Percentiles rank a stretch among this genome's conserved stretches.
Evolutionary conservation across 176 grass and related monocot genomes (phyloP).

Genomic region (Olyra latifolia): DNA sequence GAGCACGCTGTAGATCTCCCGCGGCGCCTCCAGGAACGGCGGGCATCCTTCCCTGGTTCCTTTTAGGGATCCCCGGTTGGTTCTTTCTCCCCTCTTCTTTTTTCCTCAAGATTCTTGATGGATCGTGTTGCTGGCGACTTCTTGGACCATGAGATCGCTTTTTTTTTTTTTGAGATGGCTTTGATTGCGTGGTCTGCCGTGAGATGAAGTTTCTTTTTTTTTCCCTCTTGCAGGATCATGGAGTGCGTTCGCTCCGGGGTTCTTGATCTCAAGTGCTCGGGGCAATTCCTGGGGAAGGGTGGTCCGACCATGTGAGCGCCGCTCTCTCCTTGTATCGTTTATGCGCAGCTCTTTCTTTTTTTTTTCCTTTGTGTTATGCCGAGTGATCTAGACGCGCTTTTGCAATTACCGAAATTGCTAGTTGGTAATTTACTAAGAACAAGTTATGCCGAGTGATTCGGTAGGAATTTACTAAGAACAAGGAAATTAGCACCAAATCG

Average conservation of each 20-base stretch:
- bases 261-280: constrained; percentile 13
- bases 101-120: not conserved
- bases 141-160: not conserved
- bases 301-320: constrained; percentile 30
- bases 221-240: constrained; percentile 26
- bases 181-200: not conserved
- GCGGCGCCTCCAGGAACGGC: not conserved
- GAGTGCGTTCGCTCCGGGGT: constrained; percentile 33
- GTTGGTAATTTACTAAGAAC: not conserved
- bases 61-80: not conserved
- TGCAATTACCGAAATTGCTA: not conserved
- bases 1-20: constrained; percentile 14
- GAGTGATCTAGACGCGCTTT: not conserved
- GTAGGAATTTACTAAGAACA: not conserved
- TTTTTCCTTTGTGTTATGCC: not conserved
- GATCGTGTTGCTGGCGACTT: not conserved
- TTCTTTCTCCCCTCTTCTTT: not conserved
- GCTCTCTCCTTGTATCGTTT: not conserved
- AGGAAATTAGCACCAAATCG: not conserved
- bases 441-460: not conserved
- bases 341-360: not conserved
- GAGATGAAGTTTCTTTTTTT: not conserved
- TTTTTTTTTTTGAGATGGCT: not conserved
- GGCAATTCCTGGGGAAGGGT: constrained; percentile 7
- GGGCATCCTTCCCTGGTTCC: no score